A percentile compares a stretch with the other conserved stretches of the same genome.
Evolutionary conservation across 2,329 filamentous ascomycete species (phyloP).

Genomic region (Epichloe festucae): DNA sequence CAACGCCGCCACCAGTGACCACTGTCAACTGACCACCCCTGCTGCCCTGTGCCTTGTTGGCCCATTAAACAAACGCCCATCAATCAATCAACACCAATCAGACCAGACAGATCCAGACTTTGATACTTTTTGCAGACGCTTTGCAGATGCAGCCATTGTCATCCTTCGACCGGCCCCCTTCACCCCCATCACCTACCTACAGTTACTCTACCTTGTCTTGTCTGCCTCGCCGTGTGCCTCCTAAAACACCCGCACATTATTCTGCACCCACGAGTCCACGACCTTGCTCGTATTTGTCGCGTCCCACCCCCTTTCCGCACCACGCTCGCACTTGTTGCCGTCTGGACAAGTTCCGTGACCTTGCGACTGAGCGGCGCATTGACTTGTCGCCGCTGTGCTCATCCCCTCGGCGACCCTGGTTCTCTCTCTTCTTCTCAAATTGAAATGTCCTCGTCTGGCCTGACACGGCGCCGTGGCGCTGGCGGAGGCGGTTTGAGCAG

Average conservation of each 20-base stretch:
- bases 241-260: background rate
- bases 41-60: too few species aligned
- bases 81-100: too few species aligned
- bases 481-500: conserved; percentile 44
- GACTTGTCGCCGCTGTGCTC: conserved; percentile 2
- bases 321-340: background rate
- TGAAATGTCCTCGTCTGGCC: conserved; percentile 33
- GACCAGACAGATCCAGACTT: background rate
- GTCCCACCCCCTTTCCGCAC: background rate
- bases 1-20: too few species aligned
- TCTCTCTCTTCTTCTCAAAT: conserved; percentile 1
- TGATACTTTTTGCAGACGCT: background rate
- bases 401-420: background rate
- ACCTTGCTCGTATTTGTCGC: background rate
- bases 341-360: background rate
- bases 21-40: too few species aligned
- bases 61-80: too few species aligned
- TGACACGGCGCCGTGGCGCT: conserved; percentile 57
- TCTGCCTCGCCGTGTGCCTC: background rate
- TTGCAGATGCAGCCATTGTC: background rate
- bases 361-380: conserved; percentile 6
- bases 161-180: background rate
- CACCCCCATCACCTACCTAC: background rate
- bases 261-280: background rate
- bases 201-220: too few species aligned